Conservation (phyloP, 1,284 basidiomycete species). For the Xanthoconium separans region DNA sequence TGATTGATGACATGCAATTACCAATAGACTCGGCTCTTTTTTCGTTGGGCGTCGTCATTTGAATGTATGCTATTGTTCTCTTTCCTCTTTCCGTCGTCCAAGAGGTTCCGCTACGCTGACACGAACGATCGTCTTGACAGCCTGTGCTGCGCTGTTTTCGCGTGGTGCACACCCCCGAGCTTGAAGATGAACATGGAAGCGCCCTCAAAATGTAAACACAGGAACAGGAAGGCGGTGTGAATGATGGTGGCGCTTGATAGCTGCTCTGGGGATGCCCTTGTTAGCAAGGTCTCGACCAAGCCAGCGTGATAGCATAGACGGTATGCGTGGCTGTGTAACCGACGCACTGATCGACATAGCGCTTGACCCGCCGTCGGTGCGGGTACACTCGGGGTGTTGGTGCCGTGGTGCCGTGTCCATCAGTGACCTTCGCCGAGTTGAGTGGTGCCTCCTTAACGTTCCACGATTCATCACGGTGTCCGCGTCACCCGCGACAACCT, state of each 20-base stretch:
- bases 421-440: not conserved
- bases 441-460: not conserved
- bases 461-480: not conserved
- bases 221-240: not conserved
- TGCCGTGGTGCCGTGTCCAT: not conserved
- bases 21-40: conserved; percentile 10
- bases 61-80: conserved; percentile 11
- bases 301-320: not conserved
- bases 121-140: conserved; percentile 8
- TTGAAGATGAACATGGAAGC: not conserved
- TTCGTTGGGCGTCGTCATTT: not conserved
- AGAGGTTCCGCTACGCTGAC: not conserved
- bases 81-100: conserved; percentile 2
- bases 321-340: not conserved
- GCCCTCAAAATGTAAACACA: not conserved
- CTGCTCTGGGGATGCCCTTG: not conserved
- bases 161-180: not conserved
- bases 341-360: conserved; percentile 2
- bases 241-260: not conserved
- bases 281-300: not conserved
- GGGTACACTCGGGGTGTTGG: not conserved
- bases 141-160: not conserved
- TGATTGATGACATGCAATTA: conserved; percentile 4
- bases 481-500: not conserved
- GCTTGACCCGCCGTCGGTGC: not conserved